Evolutionary conservation across 257 asterid species (phyloP).

Genomic region (Lycium ferocissimum): DNA sequence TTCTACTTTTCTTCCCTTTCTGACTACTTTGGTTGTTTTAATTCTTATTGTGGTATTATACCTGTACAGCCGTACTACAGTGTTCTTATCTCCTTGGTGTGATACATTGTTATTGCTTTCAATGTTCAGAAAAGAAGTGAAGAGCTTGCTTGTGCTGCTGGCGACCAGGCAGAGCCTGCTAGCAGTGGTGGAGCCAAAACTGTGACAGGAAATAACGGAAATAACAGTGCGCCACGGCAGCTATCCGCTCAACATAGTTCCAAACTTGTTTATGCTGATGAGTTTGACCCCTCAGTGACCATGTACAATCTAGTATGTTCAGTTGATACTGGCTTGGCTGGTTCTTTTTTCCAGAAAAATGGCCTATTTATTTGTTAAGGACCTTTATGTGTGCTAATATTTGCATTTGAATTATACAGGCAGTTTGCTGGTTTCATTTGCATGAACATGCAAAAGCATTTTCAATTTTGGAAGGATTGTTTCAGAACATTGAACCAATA

Average conservation of each 20-base stretch:
- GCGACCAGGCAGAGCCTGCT: slow-evolving; percentile 58
- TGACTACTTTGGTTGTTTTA: slow-evolving; percentile 6
- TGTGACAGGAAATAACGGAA: slow-evolving; percentile 51
- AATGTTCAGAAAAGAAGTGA: slow-evolving; percentile 65
- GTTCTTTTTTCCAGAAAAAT: neutral
- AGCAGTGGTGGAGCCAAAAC: slow-evolving; percentile 55
- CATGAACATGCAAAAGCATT: slow-evolving; percentile 81
- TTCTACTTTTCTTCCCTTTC: neutral
- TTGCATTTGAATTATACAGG: slow-evolving; percentile 54
- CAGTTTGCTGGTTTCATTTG: slow-evolving; percentile 88
- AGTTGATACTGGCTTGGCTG: slow-evolving; percentile 29
- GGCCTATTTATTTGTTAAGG: neutral
- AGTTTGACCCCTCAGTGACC: slow-evolving; percentile 66
- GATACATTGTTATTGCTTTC: slow-evolving; percentile 25
- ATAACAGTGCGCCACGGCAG: slow-evolving; percentile 42
- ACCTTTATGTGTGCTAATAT: slow-evolving; percentile 29
- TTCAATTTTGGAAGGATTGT: slow-evolving; percentile 72
- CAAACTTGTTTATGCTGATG: slow-evolving; percentile 51
- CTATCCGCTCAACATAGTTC: slow-evolving; percentile 49
- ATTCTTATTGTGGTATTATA: neutral
- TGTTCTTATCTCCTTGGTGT: slow-evolving; percentile 9
- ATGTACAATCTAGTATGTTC: slow-evolving; percentile 71
- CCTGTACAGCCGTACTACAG: neutral
- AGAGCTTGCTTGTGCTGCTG: slow-evolving; percentile 60
- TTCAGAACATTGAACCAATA: slow-evolving; percentile 82